phyloP scores from a whole-genome alignment of 208 protist genomes.

The Crithidia fasciculata region DNA sequence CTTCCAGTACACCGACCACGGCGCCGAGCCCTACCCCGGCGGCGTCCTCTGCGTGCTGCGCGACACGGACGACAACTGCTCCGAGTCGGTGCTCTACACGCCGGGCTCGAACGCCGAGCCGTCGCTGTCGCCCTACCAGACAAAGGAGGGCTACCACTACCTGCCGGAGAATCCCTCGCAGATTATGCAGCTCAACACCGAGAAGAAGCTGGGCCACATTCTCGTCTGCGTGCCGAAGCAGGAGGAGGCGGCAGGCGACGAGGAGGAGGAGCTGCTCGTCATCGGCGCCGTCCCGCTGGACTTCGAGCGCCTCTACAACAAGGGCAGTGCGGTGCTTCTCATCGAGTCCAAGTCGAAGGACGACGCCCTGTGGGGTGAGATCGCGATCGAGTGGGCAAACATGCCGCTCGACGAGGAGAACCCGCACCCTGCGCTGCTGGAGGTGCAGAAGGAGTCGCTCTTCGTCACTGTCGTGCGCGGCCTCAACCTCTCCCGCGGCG shows the following conservation, averaged over 20 bases:
- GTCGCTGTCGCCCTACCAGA: constrained; percentile 82
- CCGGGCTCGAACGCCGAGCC: constrained; percentile 49
- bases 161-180: constrained; percentile 80
- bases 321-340: constrained; percentile 80
- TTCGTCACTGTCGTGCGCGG: constrained; percentile 84
- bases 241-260: constrained; percentile 44
- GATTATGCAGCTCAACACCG: constrained; percentile 86
- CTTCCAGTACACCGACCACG: constrained; percentile 92
- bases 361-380: constrained; percentile 88
- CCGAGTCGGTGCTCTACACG: constrained; percentile 77
- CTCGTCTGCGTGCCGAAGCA: constrained; percentile 86
- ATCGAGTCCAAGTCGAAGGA: constrained; percentile 90
- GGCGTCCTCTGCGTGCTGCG: constrained; percentile 87
- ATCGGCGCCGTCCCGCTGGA: constrained; percentile 87
- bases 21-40: constrained; percentile 61
- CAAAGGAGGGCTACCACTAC: constrained; percentile 86
- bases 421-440: constrained; percentile 33
- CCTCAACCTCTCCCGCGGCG: constrained; percentile 58
- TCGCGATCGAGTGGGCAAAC: constrained; percentile 84
- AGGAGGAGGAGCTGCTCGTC: constrained; percentile 88
- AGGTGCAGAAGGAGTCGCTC: constrained; percentile 70
- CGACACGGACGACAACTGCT: constrained; percentile 91
- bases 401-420: constrained; percentile 43
- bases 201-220: constrained; percentile 88
- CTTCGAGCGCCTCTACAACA: constrained; percentile 83